Base-by-base conservation (phyloP, 305 asterid species). In the Andrographis paniculata region DNA sequence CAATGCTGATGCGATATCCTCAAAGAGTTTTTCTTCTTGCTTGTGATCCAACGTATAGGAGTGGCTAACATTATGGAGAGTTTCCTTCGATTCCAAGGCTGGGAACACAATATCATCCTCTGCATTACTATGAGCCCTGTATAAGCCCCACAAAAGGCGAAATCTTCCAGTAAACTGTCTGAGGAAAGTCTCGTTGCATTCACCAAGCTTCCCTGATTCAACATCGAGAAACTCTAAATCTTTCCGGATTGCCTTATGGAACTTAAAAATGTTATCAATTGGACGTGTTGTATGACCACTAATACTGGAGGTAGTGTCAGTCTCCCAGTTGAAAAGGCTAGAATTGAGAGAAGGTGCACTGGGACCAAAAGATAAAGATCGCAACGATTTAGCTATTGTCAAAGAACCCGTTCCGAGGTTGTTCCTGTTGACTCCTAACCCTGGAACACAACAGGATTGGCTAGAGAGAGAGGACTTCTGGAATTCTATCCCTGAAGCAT, bases 81-180 rank as follows among this genome's bases (percentile, higher is more conserved):
- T 83, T 64, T 89, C 99, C 66, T 75, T 91, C 2, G 96, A 77
- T 69, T 91, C 99, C 54, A 91, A 77, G 43, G 99, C 99, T 45
- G 99, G 99, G 73, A 91, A 91, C 37, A 91, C 99, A 46, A 91
- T 86, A 37, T 86, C 99, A 71, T 91, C 99, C 72, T 91, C 99
- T 12, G 99, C 99, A 66, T 91, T 91, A 61, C 99, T 91, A 66
- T 91, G 99, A 48, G 98, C 98, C 70, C 87, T 80, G 69, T 89
- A 89, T 62, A 89, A 67, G 7, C 96, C 98, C 92, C 95, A 79
- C 18, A 82, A 60, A 50, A 89, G 87, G 57, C 95, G 94, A 70
- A 89, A 89, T 59, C 98, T 78, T 47, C 98, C 98, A 58, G 69
- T 72, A 60, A 89, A 86, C 71, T 82, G 84, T 59, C 95, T 69